Evolutionary conservation across 2,329 filamentous ascomycete genomes (phyloP).

Genomic region (Beauveria pseudobassiana): DNA sequence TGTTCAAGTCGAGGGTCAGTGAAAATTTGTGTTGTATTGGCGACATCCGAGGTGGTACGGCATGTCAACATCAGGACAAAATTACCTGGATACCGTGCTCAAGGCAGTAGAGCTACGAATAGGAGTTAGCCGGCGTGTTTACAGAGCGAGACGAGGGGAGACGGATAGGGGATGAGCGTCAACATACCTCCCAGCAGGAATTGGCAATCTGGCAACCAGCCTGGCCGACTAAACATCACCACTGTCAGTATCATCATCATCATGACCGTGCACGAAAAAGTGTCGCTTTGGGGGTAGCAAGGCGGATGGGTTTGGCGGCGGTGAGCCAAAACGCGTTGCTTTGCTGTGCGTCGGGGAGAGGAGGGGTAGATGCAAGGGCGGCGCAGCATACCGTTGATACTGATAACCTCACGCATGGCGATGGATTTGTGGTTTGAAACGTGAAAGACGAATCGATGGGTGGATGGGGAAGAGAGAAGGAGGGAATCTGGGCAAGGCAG

Average conservation of each 20-base stretch:
- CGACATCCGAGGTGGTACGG: slow-evolving; percentile 10
- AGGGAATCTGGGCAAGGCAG: slow-evolving; percentile 10
- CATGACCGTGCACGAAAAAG: neutral
- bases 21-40: slow-evolving; percentile 10
- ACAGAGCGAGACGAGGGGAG: neutral
- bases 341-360: slow-evolving; percentile 21
- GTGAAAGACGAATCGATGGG: slow-evolving; percentile 17
- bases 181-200: slow-evolving; percentile 98
- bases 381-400: slow-evolving; percentile 79
- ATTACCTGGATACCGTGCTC: slow-evolving; percentile 98
- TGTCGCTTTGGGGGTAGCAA: slow-evolving; percentile 1
- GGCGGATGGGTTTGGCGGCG: slow-evolving; percentile 25
- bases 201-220: slow-evolving; percentile 99
- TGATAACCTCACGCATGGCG: slow-evolving; percentile 99
- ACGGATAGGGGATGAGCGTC: slow-evolving; percentile 13
- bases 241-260: slow-evolving; percentile 39
- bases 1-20: slow-evolving; percentile 28
- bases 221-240: slow-evolving; percentile 75
- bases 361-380: slow-evolving; percentile 16
- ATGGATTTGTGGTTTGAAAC: slow-evolving; percentile 19
- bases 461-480: slow-evolving; percentile 16
- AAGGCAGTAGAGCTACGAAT: slow-evolving; percentile 88
- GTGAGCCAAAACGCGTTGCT: slow-evolving; percentile 30
- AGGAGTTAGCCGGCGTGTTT: slow-evolving; percentile 20
- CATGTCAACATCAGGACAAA: slow-evolving; percentile 19